Evolutionary conservation across 2,329 filamentous ascomycete genomes (phyloP), one percentile per base, ranked within the genome.

Genomic region (Talaromyces pinophilus): DNA sequence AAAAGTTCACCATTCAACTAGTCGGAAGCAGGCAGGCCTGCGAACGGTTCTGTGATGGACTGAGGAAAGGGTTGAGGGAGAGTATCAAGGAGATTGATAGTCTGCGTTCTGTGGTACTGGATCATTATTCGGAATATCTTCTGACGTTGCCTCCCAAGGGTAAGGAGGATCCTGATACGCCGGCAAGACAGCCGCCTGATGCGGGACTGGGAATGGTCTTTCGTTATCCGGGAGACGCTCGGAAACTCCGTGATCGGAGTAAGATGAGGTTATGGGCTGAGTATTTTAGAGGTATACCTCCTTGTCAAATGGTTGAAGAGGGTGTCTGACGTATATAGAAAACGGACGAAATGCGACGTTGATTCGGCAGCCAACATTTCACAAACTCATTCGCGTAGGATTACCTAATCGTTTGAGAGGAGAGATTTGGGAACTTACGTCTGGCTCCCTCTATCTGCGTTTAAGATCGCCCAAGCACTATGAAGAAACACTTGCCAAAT

Each of bases 211-310:
- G 95, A 42, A 92, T 96, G 86, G 79, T 96, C 15, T 99, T 97
- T 79, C 89, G 90, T 73, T 99, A 99, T 75, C 95, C 95, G 1
- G 95, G 95, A 65, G 96, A 99, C 80, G 87, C 93, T 44, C 92
- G 93, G 75, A 98, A 98, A 80, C 85, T 98, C 67, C 87, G 95
- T 71, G 95, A 99, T 77, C 87, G 93, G 66, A 96, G 94, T 75
- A 99, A 99, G 83, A 98, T 99, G 91, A 87, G 95, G 55, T 81
- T 99, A 48, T 99, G 95, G 95, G 92, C 92, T 66, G 95, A 99
- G 79, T 99, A 99, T 77, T 84, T 99, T 68, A 87, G 92, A 77
- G 79, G 82, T 79, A 60, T 50, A 33, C 6, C 10, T 59, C 15
- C 17, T 44, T n/a, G 40, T n/a, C 40, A 44, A n/a, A n/a, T 44